Conservation (phyloP, 106 monocot genomes). For the Apostasia ramifera region DNA sequence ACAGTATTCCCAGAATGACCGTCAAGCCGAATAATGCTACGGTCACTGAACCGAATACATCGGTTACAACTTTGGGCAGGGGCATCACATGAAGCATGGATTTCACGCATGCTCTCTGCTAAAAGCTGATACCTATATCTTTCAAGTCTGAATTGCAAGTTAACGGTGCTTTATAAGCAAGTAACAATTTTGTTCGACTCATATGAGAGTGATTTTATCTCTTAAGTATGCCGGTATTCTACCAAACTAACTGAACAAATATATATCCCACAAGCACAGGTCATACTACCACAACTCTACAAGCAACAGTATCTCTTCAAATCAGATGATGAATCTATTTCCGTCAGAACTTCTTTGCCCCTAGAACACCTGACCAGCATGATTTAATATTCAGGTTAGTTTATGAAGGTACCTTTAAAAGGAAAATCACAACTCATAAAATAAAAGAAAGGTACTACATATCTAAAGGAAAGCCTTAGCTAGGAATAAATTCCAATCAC, state of each 20-base stretch:
- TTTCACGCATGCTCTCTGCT: conserved; percentile 44
- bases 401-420: too few relatives aligned
- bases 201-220: background rate
- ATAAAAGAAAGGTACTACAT: too few relatives aligned
- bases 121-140: conserved; percentile 20
- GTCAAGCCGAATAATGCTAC: conserved; percentile 35
- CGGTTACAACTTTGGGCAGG: conserved; percentile 37
- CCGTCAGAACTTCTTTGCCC: background rate
- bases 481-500: too few relatives aligned
- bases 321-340: background rate
- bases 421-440: too few relatives aligned
- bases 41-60: conserved; percentile 51
- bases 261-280: background rate
- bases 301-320: background rate
- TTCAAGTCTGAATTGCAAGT: background rate
- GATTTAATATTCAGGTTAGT: too few relatives aligned
- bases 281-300: too few relatives aligned
- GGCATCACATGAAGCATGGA: conserved; percentile 48
- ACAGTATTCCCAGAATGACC: conserved; percentile 36
- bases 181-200: background rate
- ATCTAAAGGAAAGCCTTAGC: too few relatives aligned
- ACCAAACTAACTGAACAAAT: conserved; percentile 4
- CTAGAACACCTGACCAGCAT: conserved; percentile 1
- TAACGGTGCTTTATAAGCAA: background rate
- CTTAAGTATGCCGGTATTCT: background rate